Evolutionary conservation across 1,284 basidiomycete species (phyloP).

Genomic region (Cystobasidiaceae sp.): DNA sequence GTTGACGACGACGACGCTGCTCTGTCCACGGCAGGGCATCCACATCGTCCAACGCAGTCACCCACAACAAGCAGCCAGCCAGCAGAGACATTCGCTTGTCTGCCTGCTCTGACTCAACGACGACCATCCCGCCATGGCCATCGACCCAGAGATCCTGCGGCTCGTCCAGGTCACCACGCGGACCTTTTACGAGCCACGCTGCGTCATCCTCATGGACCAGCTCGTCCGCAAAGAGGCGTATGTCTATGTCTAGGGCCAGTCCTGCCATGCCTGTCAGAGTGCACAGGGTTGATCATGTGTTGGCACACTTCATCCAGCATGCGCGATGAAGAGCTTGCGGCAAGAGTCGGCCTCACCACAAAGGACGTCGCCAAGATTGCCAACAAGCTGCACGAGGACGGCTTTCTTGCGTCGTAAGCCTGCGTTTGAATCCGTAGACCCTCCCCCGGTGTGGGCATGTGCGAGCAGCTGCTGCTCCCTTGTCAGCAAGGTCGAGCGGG

Average conservation of each 20-base stretch:
- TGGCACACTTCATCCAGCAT: slow-evolving; percentile 53
- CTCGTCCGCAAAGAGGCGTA: slow-evolving; percentile 86
- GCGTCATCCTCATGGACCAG: slow-evolving; percentile 86
- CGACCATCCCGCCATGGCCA: slow-evolving; percentile 6
- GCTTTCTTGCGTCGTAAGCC: slow-evolving; percentile 71
- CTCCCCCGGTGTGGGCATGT: too few relatives aligned
- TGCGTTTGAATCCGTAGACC: too few relatives aligned
- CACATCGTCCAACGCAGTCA: too few relatives aligned
- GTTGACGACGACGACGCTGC: too few relatives aligned
- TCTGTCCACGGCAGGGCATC: too few relatives aligned
- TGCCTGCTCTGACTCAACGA: slow-evolving; percentile 7
- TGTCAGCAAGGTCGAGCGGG: too few relatives aligned
- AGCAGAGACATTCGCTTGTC: slow-evolving; percentile 31
- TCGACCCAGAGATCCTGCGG: slow-evolving; percentile 24
- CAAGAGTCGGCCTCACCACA: slow-evolving; percentile 76
- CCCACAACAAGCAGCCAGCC: not conserved
- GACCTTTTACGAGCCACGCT: slow-evolving; percentile 90
- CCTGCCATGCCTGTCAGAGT: not conserved
- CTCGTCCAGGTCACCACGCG: slow-evolving; percentile 89
- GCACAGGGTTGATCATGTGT: slow-evolving; percentile 28
- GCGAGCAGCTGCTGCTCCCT: too few relatives aligned
- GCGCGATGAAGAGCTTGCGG: slow-evolving; percentile 85
- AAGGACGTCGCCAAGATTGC: slow-evolving; percentile 92
- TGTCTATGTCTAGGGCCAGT: slow-evolving; percentile 50
- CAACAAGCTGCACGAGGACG: slow-evolving; percentile 76